Evolutionary conservation across 371 early-diverging fungal species (phyloP).

Genomic region (Lichtheimia ramosa): DNA sequence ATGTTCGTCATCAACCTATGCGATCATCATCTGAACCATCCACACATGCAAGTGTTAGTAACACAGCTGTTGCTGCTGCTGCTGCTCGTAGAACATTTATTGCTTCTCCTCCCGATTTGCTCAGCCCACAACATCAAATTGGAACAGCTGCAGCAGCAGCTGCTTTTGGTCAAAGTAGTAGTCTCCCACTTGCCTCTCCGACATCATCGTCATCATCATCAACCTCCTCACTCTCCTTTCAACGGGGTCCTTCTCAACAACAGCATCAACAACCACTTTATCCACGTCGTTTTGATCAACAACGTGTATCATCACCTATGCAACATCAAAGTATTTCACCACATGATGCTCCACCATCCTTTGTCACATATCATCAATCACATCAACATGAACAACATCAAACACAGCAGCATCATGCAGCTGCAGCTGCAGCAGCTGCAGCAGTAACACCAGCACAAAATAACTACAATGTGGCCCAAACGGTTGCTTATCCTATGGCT

Average conservation of each 20-base stretch:
- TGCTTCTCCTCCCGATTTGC: slow-evolving; percentile 12
- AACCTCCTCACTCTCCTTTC: slow-evolving; percentile 33
- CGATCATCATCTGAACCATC: slow-evolving; percentile 30
- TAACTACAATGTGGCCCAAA: slow-evolving; percentile 9
- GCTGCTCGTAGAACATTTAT: slow-evolving; percentile 8
- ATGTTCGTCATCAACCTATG: slow-evolving; percentile 23
- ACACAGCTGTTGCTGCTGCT: slow-evolving; percentile 1
- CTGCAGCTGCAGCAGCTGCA: not conserved
- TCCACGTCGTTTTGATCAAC: slow-evolving; percentile 10
- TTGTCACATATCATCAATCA: slow-evolving; percentile 10
- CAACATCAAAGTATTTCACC: slow-evolving; percentile 3
- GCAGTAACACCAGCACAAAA: not conserved
- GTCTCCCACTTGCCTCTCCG: slow-evolving; percentile 32
- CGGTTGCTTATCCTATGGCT: slow-evolving; percentile 9
- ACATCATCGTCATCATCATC: slow-evolving; percentile 42
- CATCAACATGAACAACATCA: slow-evolving; percentile 13
- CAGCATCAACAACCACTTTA: slow-evolving; percentile 25
- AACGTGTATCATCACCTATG: slow-evolving; percentile 14
- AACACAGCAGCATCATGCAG: slow-evolving; percentile 6
- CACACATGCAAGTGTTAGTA: slow-evolving; percentile 5
- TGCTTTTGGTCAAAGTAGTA: slow-evolving; percentile 12
- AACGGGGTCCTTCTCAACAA: slow-evolving; percentile 13
- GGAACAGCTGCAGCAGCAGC: slow-evolving; percentile 16
- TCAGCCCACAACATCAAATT: slow-evolving; percentile 7
- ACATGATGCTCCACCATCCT: slow-evolving; percentile 7